Base-by-base conservation (phyloP, 129 eudicot species). In the Arctium lappa region DNA sequence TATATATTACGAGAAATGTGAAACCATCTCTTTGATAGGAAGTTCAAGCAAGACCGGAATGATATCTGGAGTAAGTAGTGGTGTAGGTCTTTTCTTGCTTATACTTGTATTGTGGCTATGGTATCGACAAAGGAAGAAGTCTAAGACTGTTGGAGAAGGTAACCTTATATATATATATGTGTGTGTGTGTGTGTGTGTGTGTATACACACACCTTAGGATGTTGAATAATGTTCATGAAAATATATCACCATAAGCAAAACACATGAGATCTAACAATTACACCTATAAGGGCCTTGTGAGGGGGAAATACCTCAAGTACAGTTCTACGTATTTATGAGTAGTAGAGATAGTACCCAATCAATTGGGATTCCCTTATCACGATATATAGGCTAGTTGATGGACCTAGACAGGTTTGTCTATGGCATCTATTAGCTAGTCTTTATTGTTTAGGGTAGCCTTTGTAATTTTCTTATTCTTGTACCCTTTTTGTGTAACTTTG, bases 31-130 rank as follows among this genome's bases (percentile, higher is more conserved):
- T 40, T 2, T 78, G 72, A 15, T 79, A 91, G 96, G 91, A 80
- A 62, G 84, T 74, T 86, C 93, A 74, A 84, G 75, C 73, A 86
- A 82, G 42, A 86, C 76, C 13, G 78, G 60, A 32, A n/a, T 74
- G 44, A 82, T 86, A 37, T 81, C 50, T 5, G 81, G 83, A 18
- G 86, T 82, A 12, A 83, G 88, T 65, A 86, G 90, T 15, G 89
- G 84, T 37, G 86, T 29, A 34, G 86, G 85, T 46, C 75, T 79
- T 32, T 50, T 91, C 80, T 50, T 89, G 39, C 76, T 91, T 56
- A 39, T 88, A 62, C 22, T 79, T 73, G 66, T 40, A 42, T 74
- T 69, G 32, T 78, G 69, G 68, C n/a, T 86, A 73, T 78, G 86
- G 88, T 78, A 62, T 65, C 78, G 78, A 16, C 76, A 48, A 68